Conservation (phyloP, 2,329 filamentous ascomycete genomes). For the Aspergillus floridensis region DNA sequence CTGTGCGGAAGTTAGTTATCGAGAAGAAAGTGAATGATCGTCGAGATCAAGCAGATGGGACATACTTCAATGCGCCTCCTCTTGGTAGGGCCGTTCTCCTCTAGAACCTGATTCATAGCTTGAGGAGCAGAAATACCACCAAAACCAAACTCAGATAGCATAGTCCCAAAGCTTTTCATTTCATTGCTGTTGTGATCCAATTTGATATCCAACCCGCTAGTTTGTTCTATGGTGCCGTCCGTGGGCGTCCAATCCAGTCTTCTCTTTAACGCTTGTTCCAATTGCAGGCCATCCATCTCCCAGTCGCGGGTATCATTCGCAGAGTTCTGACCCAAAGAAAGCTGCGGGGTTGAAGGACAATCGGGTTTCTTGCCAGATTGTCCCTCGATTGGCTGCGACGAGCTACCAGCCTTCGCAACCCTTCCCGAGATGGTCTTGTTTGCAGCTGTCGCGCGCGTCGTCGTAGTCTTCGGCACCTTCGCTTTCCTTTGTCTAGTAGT, state of each 20-base stretch:
- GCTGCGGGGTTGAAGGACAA: constrained; percentile 1
- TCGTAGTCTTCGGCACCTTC: background rate
- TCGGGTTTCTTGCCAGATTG: constrained; percentile 11
- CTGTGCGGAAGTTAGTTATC: constrained; percentile 13
- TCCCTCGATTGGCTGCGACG: constrained; percentile 9
- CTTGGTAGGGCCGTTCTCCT: constrained; percentile 32
- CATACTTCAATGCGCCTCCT: constrained; percentile 39
- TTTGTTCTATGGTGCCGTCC: constrained; percentile 38
- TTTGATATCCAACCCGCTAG: constrained; percentile 17
- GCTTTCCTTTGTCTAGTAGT: constrained; percentile 16
- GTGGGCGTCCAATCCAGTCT: constrained; percentile 68
- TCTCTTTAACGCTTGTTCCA: constrained; percentile 53
- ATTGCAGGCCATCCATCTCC: constrained; percentile 25
- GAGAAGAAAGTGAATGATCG: background rate
- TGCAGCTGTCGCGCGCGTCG: constrained; percentile 24
- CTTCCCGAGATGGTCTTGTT: constrained; percentile 38
- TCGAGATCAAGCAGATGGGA: background rate
- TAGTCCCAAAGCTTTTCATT: constrained; percentile 30
- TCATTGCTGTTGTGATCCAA: constrained; percentile 1
- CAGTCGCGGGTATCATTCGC: constrained; percentile 17
- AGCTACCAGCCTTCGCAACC: constrained; percentile 33
- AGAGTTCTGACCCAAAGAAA: background rate
- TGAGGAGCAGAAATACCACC: constrained; percentile 20
- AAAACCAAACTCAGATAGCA: constrained; percentile 45
- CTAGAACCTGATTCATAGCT: constrained; percentile 14